These are phyloP conservation scores for Rusavskia elegans DNA, from an alignment of 495 filamentous ascomycete species.

Conservation along the genomic window DNA sequence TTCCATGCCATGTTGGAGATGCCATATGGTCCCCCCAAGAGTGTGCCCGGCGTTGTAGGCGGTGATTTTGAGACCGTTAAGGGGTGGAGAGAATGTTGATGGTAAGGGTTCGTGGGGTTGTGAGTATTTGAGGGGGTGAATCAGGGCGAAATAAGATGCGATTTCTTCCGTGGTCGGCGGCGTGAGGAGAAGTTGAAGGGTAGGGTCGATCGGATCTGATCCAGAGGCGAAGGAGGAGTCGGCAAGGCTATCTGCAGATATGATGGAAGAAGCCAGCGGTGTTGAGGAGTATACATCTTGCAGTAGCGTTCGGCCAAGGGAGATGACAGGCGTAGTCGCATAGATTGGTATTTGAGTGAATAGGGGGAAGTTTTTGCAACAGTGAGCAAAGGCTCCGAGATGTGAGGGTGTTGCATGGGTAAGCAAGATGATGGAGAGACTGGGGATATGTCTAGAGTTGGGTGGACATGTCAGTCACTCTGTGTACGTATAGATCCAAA, in stretches of 20 bases:
- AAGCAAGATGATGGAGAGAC: slow-evolving; percentile 83
- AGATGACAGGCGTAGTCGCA: slow-evolving; percentile 83
- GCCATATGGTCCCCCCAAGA: slow-evolving; percentile 94
- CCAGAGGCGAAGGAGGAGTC: slow-evolving; percentile 40
- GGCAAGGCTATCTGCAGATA: slow-evolving; percentile 49
- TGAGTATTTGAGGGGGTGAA: slow-evolving; percentile 89
- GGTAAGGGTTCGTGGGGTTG: slow-evolving; percentile 80
- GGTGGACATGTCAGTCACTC: not conserved
- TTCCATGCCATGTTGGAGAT: slow-evolving; percentile 92
- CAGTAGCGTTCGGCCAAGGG: slow-evolving; percentile 75
- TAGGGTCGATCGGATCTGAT: slow-evolving; percentile 8
- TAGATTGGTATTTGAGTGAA: slow-evolving; percentile 94
- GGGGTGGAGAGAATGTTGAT: slow-evolving; percentile 72
- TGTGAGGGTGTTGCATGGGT: slow-evolving; percentile 86
- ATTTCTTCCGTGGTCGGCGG: slow-evolving; percentile 78
- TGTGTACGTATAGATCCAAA: not conserved
- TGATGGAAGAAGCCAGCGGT: slow-evolving; percentile 67
- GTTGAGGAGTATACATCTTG: slow-evolving; percentile 89
- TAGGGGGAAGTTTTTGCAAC: slow-evolving; percentile 86
- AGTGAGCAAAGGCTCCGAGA: slow-evolving; percentile 86
- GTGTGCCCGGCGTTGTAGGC: slow-evolving; percentile 95
- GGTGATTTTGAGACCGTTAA: slow-evolving; percentile 87
- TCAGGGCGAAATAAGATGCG: slow-evolving; percentile 77
- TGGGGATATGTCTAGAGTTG: slow-evolving; percentile 59
- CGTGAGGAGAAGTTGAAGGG: slow-evolving; percentile 53